phyloP scores from a whole-genome alignment of 306 rosid species.

The Vigna reflexopilosa region DNA sequence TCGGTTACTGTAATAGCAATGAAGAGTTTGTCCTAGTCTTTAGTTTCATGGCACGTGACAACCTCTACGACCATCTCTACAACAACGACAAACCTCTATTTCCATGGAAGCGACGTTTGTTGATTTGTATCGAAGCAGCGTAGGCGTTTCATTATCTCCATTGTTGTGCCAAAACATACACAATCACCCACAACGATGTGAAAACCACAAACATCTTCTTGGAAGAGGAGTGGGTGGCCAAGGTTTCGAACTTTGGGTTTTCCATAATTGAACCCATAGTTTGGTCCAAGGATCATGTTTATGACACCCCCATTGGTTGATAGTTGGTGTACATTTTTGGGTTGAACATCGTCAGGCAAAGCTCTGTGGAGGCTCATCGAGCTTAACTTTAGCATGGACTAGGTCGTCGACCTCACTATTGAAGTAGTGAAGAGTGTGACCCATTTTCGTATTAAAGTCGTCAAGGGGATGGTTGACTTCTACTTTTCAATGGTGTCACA shows the following conservation, averaged over 20 bases:
- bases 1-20: constrained; percentile 46
- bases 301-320: constrained; percentile 34
- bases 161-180: constrained; percentile 25
- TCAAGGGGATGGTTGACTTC: no score
- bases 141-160: constrained; percentile 62
- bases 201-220: constrained; percentile 60
- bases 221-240: constrained; percentile 54
- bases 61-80: constrained; percentile 60
- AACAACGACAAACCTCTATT: constrained; percentile 33
- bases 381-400: no score
- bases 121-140: constrained; percentile 54
- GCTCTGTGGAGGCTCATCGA: no score
- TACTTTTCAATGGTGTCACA: no score
- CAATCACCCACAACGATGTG: constrained; percentile 67
- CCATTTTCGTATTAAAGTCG: no score
- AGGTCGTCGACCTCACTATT: no score
- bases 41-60: constrained; percentile 57
- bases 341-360: no score
- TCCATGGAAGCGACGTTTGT: constrained; percentile 55
- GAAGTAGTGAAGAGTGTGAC: no score
- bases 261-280: constrained; percentile 50
- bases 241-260: constrained; percentile 67
- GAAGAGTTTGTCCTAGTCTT: constrained; percentile 55
- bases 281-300: constrained; percentile 33
- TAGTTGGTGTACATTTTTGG: no score